A percentile compares a stretch with the other conserved stretches of the same genome.
Conservation (phyloP, 768 basidiomycete genomes). For the Naganishia onofrii region DNA sequence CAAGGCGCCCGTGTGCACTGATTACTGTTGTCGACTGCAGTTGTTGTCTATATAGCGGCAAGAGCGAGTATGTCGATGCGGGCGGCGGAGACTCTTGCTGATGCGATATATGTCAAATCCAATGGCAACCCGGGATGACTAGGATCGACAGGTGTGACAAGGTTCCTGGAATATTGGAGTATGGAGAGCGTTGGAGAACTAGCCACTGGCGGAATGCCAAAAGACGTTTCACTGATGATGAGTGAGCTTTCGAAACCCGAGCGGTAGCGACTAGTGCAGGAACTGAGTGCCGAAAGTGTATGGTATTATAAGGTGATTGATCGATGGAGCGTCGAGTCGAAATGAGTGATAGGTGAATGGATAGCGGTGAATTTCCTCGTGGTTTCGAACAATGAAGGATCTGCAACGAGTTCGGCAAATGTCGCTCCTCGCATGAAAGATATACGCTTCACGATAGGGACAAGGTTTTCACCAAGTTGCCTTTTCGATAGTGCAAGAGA, state of each 20-base stretch:
- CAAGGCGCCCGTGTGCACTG: not conserved
- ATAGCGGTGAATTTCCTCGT: not conserved
- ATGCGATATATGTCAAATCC: not conserved
- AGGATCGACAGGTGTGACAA: constrained; percentile 11
- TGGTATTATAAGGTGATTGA: constrained; percentile 13
- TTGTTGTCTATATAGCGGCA: not conserved
- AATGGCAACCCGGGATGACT: not conserved
- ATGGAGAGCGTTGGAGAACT: not conserved
- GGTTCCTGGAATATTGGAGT: constrained; percentile 4
- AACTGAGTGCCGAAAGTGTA: not conserved
- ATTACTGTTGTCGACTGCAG: not conserved
- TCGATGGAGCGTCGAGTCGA: not conserved
- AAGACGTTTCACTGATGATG: constrained; percentile 10
- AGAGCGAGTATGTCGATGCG: not conserved
- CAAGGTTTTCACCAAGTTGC: not conserved
- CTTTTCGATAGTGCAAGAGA: constrained; percentile 11
- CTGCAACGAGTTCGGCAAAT: not conserved
- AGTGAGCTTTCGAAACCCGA: constrained; percentile 11
- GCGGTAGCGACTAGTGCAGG: not conserved
- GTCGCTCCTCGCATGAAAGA: not conserved
- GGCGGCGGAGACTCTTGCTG: not conserved
- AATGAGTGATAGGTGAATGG: not conserved
- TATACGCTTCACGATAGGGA: not conserved
- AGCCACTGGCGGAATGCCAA: not conserved
- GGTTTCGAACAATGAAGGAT: constrained; percentile 8